These are phyloP conservation scores for Syzygium oleosum DNA, from an alignment of 345 rosid genomes.

Conservation along the genomic window DNA sequence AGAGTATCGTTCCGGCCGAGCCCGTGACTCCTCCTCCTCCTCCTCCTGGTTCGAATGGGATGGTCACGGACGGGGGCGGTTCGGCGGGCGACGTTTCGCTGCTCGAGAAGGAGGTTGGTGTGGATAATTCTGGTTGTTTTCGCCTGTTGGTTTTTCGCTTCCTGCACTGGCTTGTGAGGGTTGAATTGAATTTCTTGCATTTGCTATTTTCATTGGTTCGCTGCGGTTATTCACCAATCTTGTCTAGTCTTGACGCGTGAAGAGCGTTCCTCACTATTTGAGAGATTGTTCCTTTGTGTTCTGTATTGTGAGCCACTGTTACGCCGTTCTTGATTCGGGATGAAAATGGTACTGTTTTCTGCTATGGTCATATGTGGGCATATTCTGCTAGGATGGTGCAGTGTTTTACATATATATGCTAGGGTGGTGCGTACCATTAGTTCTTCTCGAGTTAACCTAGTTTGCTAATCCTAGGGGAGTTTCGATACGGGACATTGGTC, in stretches of 20 bases:
- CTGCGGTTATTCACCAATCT: background rate
- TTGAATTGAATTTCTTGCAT: background rate
- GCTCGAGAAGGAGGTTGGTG: slow-evolving; percentile 80
- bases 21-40: slow-evolving; percentile 40
- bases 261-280: background rate
- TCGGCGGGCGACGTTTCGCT: slow-evolving; percentile 37
- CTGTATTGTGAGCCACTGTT: background rate
- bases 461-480: background rate
- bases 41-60: slow-evolving; percentile 9
- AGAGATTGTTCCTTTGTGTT: background rate
- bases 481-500: background rate
- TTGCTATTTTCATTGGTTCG: background rate
- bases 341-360: background rate
- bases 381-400: background rate
- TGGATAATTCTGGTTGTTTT: background rate
- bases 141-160: background rate
- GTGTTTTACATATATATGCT: background rate
- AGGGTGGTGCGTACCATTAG: background rate
- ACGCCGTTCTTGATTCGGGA: background rate
- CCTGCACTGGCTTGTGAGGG: background rate
- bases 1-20: slow-evolving; percentile 32
- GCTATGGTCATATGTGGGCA: no score
- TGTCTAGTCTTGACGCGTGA: background rate
- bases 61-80: slow-evolving; percentile 28
- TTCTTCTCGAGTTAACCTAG: background rate